Base-by-base conservation (phyloP, 1,284 basidiomycete species). In the Boletus semigastroideus region DNA sequence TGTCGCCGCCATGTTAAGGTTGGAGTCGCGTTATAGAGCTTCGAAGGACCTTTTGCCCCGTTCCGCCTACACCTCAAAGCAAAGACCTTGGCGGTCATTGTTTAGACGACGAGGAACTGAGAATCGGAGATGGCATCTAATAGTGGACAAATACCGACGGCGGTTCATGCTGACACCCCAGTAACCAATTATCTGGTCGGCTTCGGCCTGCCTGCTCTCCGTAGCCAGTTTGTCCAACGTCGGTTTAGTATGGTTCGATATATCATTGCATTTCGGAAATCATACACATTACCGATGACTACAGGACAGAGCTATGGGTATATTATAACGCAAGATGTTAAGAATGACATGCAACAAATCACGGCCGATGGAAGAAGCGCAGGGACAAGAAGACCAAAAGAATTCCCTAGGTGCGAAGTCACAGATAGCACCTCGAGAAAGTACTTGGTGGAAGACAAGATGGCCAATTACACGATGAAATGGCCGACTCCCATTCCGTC, bases 351-450 rank as follows among this genome's bases (percentile, higher is more conserved):
- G 50, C 47, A 22, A 46, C 40, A 41, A 41, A 47, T 39, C 38
- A 52, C 31, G 42, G n/a, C 9, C 7, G 37, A 47, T n/a, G 42
- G 17, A 36, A 34, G 38, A 51, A 11, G 43, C 42, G 36, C 38
- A 38, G 31, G 13, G 17, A 31, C 55, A 64, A 65, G 50, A 63
- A 58, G 47, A 51, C 39, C 40, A 49, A 54, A 52, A 51, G 37
- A 42, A n/a, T 37, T 25, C 41, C 38, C 38, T 40, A 17, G 45
- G 37, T 31, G 28, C 31, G 51, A 48, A 43, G 42, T 67, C 55
- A 89, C 47, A 80, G 67, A 65, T 90, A 90, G 68, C 87, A 90
- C 59, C 87, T 80, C 45, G 89, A 89, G 68, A 86, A 91, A 8
- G 81, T 82, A 64, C 81, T 83, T 1, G 90, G 89, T 33, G 90